Base-by-base conservation (phyloP, 495 filamentous ascomycete genomes). In the Penicillium alfredii region DNA sequence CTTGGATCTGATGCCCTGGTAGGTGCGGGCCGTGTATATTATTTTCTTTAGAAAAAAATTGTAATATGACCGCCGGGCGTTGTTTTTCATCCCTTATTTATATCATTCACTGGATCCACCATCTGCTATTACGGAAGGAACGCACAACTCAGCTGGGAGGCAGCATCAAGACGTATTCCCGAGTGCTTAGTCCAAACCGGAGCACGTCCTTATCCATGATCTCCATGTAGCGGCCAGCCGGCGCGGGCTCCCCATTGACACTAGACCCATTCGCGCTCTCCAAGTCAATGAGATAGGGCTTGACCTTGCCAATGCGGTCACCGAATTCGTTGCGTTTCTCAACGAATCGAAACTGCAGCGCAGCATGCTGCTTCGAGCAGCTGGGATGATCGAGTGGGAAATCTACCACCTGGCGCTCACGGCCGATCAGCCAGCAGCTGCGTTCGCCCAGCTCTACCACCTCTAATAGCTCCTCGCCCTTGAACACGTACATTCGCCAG, bases 401-500 rank as follows among this genome's bases (percentile, higher is more conserved):
- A 53, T 98, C 92, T 4, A 84, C 88, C 16, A 98, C 80, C 6
- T 77, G 57, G 25, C 69, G 40, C 44, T 96, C 90, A 23, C 90
- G 64, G 0, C 92, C 92, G 6, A 96, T 63, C 19, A 99, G 65
- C 92, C 92, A 99, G 62, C 88, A 94, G 46, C 80, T 88, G 17
- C 84, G 81, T 23, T 66, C 64, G 34, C 73, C 65, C 11, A 99
- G 70, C 28, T 86, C 77, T 13, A 95, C 72, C 6, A 85, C 89
- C 38, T 90, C 83, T 20, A 95, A 50, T 6, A 92, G 64, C 33
- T 89, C 83, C 17, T 72, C 48, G 8, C 80, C 84, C 54, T 95
- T 95, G 75, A 99, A 99, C 11, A 94, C 76, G 54, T 94, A 99
- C 20, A 99, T 63, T 25, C 86, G 84, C 88, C 88, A 97, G 21